These are phyloP conservation scores for Colletotrichum lini DNA, from an alignment of 2,329 filamentous ascomycete species.

Conservation along the genomic window DNA sequence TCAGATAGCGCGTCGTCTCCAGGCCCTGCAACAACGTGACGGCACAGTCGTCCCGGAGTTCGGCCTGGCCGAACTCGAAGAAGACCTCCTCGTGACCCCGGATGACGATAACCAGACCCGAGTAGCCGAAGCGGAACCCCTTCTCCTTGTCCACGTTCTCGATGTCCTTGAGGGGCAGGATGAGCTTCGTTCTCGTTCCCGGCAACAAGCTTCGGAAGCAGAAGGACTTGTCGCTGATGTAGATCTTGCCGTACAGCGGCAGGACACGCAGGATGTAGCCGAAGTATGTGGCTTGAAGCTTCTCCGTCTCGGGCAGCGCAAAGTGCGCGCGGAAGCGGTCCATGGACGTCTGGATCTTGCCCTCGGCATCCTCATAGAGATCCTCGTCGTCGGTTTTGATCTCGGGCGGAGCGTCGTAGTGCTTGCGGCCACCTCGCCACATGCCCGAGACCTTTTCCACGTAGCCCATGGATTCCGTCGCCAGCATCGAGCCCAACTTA, in stretches of 20 bases:
- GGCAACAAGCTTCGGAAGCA: slow-evolving; percentile 94
- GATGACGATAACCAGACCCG: slow-evolving; percentile 92
- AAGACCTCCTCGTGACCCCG: slow-evolving; percentile 95
- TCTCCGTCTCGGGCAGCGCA: slow-evolving; percentile 86
- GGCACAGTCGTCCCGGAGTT: slow-evolving; percentile 89
- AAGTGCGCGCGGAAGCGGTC: slow-evolving; percentile 93
- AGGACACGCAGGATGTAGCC: slow-evolving; percentile 92
- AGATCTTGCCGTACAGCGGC: slow-evolving; percentile 96
- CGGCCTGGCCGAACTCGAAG: slow-evolving; percentile 88
- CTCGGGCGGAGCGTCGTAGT: slow-evolving; percentile 79
- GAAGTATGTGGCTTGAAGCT: slow-evolving; percentile 90
- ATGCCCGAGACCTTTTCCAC: slow-evolving; percentile 97
- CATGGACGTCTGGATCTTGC: slow-evolving; percentile 75
- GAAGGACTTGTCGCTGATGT: slow-evolving; percentile 88
- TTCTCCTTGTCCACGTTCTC: slow-evolving; percentile 96
- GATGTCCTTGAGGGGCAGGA: slow-evolving; percentile 90
- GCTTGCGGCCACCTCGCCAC: slow-evolving; percentile 92
- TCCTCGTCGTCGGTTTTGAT: slow-evolving; percentile 68
- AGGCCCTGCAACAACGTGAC: slow-evolving; percentile 84
- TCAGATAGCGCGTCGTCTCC: slow-evolving; percentile 78
- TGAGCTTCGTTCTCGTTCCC: slow-evolving; percentile 91
- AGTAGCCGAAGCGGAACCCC: slow-evolving; percentile 92
- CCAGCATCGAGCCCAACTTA: slow-evolving; percentile 84
- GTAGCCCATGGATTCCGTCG: slow-evolving; percentile 95
- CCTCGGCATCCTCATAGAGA: slow-evolving; percentile 71